Conservation (phyloP, 2,329 filamentous ascomycete species). For the Fonsecaea erecta region DNA sequence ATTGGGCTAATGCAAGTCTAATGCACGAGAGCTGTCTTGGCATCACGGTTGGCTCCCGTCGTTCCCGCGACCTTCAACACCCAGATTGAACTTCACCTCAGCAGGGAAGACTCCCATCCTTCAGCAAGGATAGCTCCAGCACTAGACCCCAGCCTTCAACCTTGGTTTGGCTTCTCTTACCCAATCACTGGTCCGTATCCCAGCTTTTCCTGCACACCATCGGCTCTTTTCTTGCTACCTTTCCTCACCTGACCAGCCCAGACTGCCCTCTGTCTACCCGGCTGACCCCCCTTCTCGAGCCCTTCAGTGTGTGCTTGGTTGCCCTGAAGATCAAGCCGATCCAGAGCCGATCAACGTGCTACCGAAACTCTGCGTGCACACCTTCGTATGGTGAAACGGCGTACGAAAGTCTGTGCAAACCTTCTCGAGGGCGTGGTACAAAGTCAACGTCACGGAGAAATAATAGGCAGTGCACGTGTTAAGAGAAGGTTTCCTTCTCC, state of each 20-base stretch:
- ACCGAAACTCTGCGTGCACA: not conserved
- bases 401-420: conserved; percentile 15
- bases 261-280: conserved; percentile 10
- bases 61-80: conserved; percentile 28
- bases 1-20: conserved; percentile 18
- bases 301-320: not conserved
- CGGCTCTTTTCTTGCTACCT: conserved; percentile 12
- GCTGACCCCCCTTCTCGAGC: conserved; percentile 4
- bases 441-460: not conserved
- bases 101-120: conserved; percentile 20
- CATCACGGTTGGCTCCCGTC: conserved; percentile 34
- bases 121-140: conserved; percentile 23
- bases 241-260: conserved; percentile 17
- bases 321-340: conserved; percentile 10
- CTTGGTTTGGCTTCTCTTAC: conserved; percentile 9
- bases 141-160: conserved; percentile 23
- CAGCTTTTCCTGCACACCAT: conserved; percentile 24
- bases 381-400: conserved; percentile 11
- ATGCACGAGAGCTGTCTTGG: conserved; percentile 33
- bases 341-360: conserved; percentile 3
- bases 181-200: conserved; percentile 26
- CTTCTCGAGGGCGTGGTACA: conserved; percentile 14
- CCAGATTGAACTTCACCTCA: conserved; percentile 33
- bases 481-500: not conserved
- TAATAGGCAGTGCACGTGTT: not conserved